A percentile compares a stretch with the other conserved stretches of the same genome.
These are phyloP conservation scores for Prunus padus DNA, from an alignment of 306 rosid species.

Conservation along the genomic window DNA sequence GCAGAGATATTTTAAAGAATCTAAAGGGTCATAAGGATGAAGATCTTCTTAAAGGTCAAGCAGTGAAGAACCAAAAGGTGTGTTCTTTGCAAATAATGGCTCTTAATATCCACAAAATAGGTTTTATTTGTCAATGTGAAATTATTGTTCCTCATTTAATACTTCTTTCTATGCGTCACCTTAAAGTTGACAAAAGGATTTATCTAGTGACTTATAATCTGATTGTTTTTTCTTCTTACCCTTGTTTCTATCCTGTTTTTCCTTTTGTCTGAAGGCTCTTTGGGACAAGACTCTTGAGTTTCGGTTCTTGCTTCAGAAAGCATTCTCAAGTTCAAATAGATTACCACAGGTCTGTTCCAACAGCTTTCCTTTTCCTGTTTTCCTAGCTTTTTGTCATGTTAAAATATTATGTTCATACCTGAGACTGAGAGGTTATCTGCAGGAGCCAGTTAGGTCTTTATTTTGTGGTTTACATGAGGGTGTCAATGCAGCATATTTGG, in stretches of 20 bases:
- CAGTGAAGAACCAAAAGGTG: conserved; percentile 86
- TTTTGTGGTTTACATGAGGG: conserved; percentile 58
- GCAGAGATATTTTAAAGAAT: conserved; percentile 65
- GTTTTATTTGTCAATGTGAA: neutral
- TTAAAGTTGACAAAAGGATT: neutral
- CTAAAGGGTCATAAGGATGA: conserved; percentile 79
- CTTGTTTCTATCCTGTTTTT: neutral
- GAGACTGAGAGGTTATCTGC: conserved; percentile 32
- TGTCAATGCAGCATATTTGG: conserved; percentile 59
- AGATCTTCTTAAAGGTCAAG: conserved; percentile 85
- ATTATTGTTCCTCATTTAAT: neutral
- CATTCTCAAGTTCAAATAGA: conserved; percentile 79
- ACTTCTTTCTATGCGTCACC: neutral
- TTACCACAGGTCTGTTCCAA: conserved; percentile 68
- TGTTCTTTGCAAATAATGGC: conserved; percentile 11
- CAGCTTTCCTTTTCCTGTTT: conserved; percentile 7
- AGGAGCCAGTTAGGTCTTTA: conserved; percentile 68
- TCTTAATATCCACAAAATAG: neutral
- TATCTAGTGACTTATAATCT: neutral
- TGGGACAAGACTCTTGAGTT: conserved; percentile 94
- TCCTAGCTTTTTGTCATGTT: conserved; percentile 14
- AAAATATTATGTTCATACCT: conserved; percentile 18
- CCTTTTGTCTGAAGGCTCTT: conserved; percentile 48
- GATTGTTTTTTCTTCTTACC: neutral
- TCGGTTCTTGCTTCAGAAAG: conserved; percentile 78